Percentiles rank a stretch among this genome's conserved stretches.
Conservation (phyloP, 129 eudicot species). For the Mikania micrantha region DNA sequence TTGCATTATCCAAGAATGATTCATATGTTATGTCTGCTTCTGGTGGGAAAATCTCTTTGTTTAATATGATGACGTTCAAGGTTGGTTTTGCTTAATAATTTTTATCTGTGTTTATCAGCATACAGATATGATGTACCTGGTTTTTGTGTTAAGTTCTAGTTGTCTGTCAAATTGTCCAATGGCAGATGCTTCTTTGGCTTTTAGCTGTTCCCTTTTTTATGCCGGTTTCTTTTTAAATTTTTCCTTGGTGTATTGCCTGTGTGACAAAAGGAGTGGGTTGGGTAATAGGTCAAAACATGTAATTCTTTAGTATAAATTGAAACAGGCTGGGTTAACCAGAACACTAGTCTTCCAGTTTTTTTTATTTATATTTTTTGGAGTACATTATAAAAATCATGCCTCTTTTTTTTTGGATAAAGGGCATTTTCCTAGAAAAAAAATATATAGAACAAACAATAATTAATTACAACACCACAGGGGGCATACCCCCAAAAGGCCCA, state of each 20-base stretch:
- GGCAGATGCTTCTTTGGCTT: neutral
- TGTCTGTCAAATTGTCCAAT: neutral
- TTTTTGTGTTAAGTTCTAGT: neutral
- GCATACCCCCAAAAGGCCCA: too few species aligned
- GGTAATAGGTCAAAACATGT: neutral
- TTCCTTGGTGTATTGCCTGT: neutral
- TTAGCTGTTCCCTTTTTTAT: neutral
- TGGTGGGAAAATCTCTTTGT: constrained; percentile 76
- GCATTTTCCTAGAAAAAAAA: too few species aligned
- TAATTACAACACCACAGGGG: too few species aligned
- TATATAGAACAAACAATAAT: too few species aligned
- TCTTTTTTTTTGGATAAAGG: too few species aligned
- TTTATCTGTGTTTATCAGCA: neutral
- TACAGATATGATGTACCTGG: neutral
- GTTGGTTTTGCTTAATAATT: constrained; percentile 24
- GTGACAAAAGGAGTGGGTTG: neutral
- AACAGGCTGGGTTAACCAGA: neutral
- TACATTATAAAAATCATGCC: neutral
- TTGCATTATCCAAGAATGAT: constrained; percentile 83
- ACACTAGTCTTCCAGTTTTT: neutral
- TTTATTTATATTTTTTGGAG: neutral
- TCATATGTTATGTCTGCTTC: constrained; percentile 85
- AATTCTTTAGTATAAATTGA: neutral
- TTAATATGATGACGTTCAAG: constrained; percentile 86
- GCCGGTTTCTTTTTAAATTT: neutral